phyloP scores from a whole-genome alignment of 139 green algal species.

The Coccomyxa sp. region DNA sequence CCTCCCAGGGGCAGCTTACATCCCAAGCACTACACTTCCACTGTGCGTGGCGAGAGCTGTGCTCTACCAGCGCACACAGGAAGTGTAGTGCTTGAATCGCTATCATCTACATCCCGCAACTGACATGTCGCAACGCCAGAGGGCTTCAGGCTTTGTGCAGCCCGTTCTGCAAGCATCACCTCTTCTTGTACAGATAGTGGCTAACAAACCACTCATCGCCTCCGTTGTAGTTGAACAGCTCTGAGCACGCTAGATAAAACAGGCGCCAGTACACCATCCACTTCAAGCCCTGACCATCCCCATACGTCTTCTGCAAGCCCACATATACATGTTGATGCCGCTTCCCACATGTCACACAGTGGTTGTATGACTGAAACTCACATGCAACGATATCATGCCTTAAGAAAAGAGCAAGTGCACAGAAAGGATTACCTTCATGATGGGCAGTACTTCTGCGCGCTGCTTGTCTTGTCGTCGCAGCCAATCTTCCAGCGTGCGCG shows the following conservation, averaged over 20 bases:
- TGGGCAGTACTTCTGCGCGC: constrained; percentile 24
- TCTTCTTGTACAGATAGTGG: constrained; percentile 73
- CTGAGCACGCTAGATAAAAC: constrained; percentile 86
- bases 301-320: constrained; percentile 57
- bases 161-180: background rate
- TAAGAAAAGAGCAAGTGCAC: too few species aligned
- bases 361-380: background rate
- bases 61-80: too few species aligned
- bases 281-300: constrained; percentile 39
- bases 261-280: constrained; percentile 78
- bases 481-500: constrained; percentile 82
- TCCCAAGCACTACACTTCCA: too few species aligned
- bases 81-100: too few species aligned
- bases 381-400: background rate
- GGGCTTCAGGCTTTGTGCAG: too few species aligned
- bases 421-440: constrained; percentile 47
- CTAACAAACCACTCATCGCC: constrained; percentile 86
- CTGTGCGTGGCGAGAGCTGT: too few species aligned
- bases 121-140: too few species aligned
- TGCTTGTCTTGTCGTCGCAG: constrained; percentile 65
- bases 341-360: background rate
- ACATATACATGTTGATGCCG: background rate
- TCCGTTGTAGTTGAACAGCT: constrained; percentile 82
- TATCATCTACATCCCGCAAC: too few species aligned
- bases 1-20: too few species aligned